A percentile compares a stretch with the other conserved stretches of the same genome.
phyloP scores from a whole-genome alignment of 192 early-diverging fungal species.

The Mortierella alpina region DNA sequence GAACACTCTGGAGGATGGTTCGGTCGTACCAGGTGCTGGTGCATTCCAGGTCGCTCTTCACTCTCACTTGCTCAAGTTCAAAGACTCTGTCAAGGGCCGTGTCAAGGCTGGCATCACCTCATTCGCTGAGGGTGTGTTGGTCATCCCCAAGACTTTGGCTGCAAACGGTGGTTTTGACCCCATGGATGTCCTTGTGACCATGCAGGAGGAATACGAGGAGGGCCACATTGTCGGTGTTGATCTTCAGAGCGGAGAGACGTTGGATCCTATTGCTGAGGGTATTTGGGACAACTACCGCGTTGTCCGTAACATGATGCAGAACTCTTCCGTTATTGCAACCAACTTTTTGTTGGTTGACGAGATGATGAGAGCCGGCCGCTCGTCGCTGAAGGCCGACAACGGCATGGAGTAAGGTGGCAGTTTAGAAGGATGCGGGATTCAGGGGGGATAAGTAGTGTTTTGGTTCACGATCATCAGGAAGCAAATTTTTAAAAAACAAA shows the following conservation, averaged over 20 bases:
- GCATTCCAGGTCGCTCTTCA: slow-evolving; percentile 95
- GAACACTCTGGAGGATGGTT: slow-evolving; percentile 95
- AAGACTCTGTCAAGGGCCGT: slow-evolving; percentile 89
- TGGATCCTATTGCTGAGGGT: slow-evolving; percentile 92
- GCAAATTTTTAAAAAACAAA: too few species aligned
- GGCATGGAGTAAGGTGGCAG: slow-evolving; percentile 29
- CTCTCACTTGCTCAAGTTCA: slow-evolving; percentile 87
- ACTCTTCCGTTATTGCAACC: slow-evolving; percentile 93
- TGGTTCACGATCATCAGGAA: too few species aligned
- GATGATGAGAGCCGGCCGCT: slow-evolving; percentile 83
- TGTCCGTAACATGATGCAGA: slow-evolving; percentile 92
- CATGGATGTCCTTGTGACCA: slow-evolving; percentile 93
- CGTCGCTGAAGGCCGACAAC: slow-evolving; percentile 49
- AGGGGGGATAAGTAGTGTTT: neutral
- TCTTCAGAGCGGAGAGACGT: slow-evolving; percentile 91
- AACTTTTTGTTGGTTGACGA: slow-evolving; percentile 98
- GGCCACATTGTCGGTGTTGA: slow-evolving; percentile 95
- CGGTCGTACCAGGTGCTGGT: slow-evolving; percentile 92
- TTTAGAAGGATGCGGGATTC: neutral
- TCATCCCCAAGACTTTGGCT: slow-evolving; percentile 97
- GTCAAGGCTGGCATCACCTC: slow-evolving; percentile 97
- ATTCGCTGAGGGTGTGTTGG: slow-evolving; percentile 94
- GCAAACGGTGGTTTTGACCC: slow-evolving; percentile 96
- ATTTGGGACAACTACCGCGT: slow-evolving; percentile 99
- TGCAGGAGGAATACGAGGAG: slow-evolving; percentile 91